Evolutionary conservation across 768 basidiomycete genomes (phyloP), one percentile per base, ranked within the genome.

Genomic region (Podaxis sp.): DNA sequence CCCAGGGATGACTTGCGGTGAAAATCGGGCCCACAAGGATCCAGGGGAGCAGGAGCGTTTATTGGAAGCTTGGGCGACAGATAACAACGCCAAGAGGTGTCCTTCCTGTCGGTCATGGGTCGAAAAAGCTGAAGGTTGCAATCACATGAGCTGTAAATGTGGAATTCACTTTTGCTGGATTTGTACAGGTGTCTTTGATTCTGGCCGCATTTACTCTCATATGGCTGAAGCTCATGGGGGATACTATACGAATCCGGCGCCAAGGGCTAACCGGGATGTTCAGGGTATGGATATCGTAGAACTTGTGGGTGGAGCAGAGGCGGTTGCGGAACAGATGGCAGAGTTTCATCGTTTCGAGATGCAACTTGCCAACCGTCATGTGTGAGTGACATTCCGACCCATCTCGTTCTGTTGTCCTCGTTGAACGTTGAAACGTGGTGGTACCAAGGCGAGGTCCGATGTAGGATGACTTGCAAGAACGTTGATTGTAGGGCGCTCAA

Each of bases 91-190:
- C 38, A 82, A 82, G 70, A 73, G 73, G 52, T 87, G 85, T 60
- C 83, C 84, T 1, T 60, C 66, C 15, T 87, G 84, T 65, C 66
- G 66, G 0, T 72, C 78, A 6, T 75, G 73, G 67, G 80, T 85
- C 44, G 75, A 83, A 68, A 86, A 84, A 69, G 76, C 65, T 4
- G 80, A 74, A 26, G 85, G 84, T 0, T 87, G 85, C 71, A 84
- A 86, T 68, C 84, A 85, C 67, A 80, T 86, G 73, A 64, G 68
- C 1, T 87, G 85, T 69, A 72, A 61, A 60, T 86, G 84, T 66
- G 78, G 79, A 2, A 76, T 76, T 10, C 84, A 87, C 67, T 58
- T 68, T 49, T 68, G 69, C 58, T 70, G 69, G 69, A 50, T 64
- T 15, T 68, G 67, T 49, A 7, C 62, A 30, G 62, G 64, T 2